A percentile compares a stretch with the other conserved stretches of the same genome.
Conservation (phyloP, 2,329 filamentous ascomycete species). For the Aspergillus unguis region DNA sequence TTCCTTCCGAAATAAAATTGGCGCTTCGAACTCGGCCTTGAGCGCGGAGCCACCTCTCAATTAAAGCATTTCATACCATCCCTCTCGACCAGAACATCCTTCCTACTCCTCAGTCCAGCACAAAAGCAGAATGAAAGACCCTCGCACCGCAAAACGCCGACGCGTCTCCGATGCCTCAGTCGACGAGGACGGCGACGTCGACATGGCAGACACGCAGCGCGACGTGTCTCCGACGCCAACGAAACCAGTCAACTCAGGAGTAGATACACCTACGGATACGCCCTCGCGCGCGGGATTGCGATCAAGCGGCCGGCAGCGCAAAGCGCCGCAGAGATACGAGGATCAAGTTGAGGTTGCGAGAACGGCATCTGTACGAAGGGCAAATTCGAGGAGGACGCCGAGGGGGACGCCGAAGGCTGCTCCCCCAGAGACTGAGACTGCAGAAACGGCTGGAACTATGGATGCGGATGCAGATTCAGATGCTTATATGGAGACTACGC, state of each 20-base stretch:
- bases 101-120: no score
- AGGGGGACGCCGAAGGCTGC: conserved; percentile 5
- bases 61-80: background rate
- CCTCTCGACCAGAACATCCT: conserved; percentile 17
- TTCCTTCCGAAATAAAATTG: no score
- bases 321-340: conserved; percentile 32
- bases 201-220: conserved; percentile 22
- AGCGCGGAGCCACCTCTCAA: no score
- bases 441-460: background rate
- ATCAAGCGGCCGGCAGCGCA: conserved; percentile 35
- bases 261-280: conserved; percentile 9
- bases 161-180: conserved; percentile 29
- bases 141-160: conserved; percentile 36
- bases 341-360: conserved; percentile 20
- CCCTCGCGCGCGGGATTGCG: conserved; percentile 27
- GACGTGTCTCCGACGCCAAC: background rate
- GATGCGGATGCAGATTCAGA: background rate
- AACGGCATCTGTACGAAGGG: conserved; percentile 16
- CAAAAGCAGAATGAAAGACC: conserved; percentile 21
- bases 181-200: conserved; percentile 32
- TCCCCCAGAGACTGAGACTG: background rate
- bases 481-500: background rate
- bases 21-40: no score
- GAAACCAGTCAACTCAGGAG: background rate
- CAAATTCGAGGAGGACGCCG: conserved; percentile 12